phyloP scores from a whole-genome alignment of 116 monocot genomes.

The Zostera marina region DNA sequence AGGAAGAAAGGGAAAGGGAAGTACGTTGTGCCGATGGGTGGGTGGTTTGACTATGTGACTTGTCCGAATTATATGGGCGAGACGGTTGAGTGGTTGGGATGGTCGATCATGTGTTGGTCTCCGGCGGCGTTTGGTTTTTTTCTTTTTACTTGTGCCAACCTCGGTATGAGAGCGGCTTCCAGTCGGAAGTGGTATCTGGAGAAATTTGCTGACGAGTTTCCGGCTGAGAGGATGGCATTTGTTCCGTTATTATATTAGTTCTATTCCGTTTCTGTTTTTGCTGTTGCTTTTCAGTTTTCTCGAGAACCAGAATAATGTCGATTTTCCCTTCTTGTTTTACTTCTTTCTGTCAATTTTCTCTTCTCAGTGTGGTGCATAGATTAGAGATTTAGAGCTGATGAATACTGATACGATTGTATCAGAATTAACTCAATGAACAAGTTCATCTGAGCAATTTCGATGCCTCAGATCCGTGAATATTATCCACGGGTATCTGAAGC shows the following conservation, averaged over 20 bases:
- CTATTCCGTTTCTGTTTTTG: background rate
- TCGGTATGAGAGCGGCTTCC: slow-evolving; percentile 52
- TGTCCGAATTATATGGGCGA: slow-evolving; percentile 93
- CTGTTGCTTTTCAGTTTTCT: background rate
- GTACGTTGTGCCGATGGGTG: slow-evolving; percentile 62
- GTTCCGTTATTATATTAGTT: slow-evolving; percentile 40
- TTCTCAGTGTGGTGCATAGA: no score
- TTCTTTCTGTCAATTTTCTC: no score
- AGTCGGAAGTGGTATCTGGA: slow-evolving; percentile 49
- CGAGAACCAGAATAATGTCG: no score
- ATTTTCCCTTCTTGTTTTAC: background rate
- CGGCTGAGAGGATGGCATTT: slow-evolving; percentile 40
- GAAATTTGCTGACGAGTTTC: slow-evolving; percentile 62
- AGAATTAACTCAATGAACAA: no score
- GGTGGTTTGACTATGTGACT: slow-evolving; percentile 73
- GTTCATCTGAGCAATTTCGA: no score
- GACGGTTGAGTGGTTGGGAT: slow-evolving; percentile 77
- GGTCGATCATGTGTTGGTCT: slow-evolving; percentile 54
- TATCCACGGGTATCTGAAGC: no score
- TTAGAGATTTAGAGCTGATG: no score
- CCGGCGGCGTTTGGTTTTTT: slow-evolving; percentile 65
- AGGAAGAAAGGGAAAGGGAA: slow-evolving; percentile 32
- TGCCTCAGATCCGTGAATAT: no score
- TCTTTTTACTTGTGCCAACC: slow-evolving; percentile 59
- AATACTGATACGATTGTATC: no score